Base-by-base conservation (phyloP, 2,329 filamentous ascomycete genomes). In the Didymella pinodella region DNA sequence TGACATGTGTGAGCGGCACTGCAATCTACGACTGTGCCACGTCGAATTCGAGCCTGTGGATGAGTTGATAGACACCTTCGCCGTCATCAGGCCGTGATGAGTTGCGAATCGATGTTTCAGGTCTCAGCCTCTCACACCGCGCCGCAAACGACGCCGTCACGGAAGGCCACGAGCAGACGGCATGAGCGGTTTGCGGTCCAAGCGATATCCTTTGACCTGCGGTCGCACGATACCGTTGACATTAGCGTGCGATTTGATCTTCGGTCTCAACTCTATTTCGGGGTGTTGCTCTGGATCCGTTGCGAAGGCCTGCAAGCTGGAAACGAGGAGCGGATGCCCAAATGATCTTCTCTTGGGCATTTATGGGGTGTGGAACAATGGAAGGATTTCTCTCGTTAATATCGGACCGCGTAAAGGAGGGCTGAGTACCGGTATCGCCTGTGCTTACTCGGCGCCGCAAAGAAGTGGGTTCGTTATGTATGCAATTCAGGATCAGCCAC, bases 31-130 rank as follows among this genome's bases (percentile, higher is more conserved):
- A 56, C 63, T 64, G 64, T 43, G 59, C 49, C 50, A 28, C 48
- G 45, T 50, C 48, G 22, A 56, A 32, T 41, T n/a, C 55, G 48
- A 54, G 28, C 63, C 62, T 62, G 64, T 62, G 58, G 53, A 43
- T 67, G 55, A 49, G 47, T 54, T 56, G 44, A 43, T 54, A 55
- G 60, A 52, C 61, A 63, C 55, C 26, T 49, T 52, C 41, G 55
- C 65, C 60, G 48, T 58, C 26, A 25, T 50, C 16, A 40, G 22
- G 18, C 49, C 46, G 48, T 60, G 52, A 60, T 59, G 63, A 62
- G 52, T 47, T 61, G 63, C 63, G 56, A 64, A 55, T 61, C 58
- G 54, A 49, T 58, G 72, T 75, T 72, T 74, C 72, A 73, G 45
- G 67, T 63, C 66, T 59, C 45, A 59, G 50, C 50, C 50, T 69